phyloP scores from a whole-genome alignment of 1,284 basidiomycete genomes.

The Malassezia cuniculi region DNA sequence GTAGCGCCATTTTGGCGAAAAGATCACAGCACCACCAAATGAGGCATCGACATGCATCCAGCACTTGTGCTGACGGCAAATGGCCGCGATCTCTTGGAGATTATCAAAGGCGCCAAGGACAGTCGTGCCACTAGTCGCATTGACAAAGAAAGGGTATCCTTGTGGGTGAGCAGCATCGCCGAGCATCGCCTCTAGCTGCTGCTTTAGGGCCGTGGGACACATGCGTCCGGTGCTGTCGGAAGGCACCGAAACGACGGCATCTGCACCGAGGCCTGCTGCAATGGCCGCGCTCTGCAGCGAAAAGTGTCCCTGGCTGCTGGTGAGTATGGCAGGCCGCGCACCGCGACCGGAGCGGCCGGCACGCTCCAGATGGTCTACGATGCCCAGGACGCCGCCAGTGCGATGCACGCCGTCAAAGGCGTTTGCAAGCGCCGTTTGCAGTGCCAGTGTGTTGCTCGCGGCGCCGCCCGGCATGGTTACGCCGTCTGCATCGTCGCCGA shows the following conservation, averaged over 20 bases:
- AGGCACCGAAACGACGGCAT: constrained; percentile 41
- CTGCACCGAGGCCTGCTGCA: constrained; percentile 45
- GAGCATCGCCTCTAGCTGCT: constrained; percentile 11
- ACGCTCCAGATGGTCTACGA: constrained; percentile 13
- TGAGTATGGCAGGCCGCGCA: constrained; percentile 42
- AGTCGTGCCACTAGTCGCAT: constrained; percentile 47
- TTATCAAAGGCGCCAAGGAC: constrained; percentile 47
- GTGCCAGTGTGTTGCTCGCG: constrained; percentile 45
- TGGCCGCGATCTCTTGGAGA: constrained; percentile 33
- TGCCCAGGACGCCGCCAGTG: constrained; percentile 34
- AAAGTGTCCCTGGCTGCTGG: constrained; percentile 45
- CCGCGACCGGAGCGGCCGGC: constrained; percentile 12
- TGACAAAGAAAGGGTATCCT: constrained; percentile 46
- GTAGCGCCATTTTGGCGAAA: constrained; percentile 23
- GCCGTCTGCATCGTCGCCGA: constrained; percentile 23
- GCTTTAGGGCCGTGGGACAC: constrained; percentile 22
- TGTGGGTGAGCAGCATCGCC: constrained; percentile 8
- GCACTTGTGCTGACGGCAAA: constrained; percentile 28
- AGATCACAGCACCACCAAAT: constrained; percentile 47
- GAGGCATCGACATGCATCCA: constrained; percentile 47
- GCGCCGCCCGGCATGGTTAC: constrained; percentile 46
- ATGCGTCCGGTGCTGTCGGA: constrained; percentile 35
- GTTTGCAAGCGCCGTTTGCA: constrained; percentile 46
- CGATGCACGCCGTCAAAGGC: constrained; percentile 41
- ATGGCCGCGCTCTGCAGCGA: constrained; percentile 46